A percentile compares a stretch with the other conserved stretches of the same genome.
Evolutionary conservation across 2,329 filamentous ascomycete genomes (phyloP).

Genomic region (Chaetothyriales sp.): DNA sequence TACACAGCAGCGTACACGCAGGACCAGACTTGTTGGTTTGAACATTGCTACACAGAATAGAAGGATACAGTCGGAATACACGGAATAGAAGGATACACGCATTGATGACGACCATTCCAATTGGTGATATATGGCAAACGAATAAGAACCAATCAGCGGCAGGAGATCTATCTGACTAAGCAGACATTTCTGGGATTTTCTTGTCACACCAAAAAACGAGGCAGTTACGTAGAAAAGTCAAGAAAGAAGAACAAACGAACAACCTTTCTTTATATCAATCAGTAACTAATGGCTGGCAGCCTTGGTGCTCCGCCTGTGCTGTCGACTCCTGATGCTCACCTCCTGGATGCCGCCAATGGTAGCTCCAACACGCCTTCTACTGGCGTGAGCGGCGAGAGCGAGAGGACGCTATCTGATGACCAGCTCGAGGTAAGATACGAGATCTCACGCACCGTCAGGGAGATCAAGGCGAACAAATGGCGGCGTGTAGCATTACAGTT

Average conservation of each 20-base stretch:
- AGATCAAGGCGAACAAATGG: constrained; percentile 60
- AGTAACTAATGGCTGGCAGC: constrained; percentile 6
- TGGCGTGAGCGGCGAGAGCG: constrained; percentile 8
- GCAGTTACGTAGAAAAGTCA: background rate
- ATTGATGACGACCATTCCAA: too few species aligned
- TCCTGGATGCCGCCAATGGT: constrained; percentile 35
- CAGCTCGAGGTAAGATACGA: constrained; percentile 70
- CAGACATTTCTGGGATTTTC: background rate
- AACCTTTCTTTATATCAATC: background rate
- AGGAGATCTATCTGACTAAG: background rate
- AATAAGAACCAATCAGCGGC: background rate
- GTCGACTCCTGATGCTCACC: constrained; percentile 47
- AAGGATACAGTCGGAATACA: too few species aligned
- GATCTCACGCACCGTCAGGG: constrained; percentile 59
- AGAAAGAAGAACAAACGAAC: background rate
- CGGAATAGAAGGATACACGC: too few species aligned
- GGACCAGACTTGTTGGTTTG: background rate
- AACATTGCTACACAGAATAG: background rate
- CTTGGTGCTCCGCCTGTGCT: constrained; percentile 40
- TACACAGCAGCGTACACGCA: too few species aligned
- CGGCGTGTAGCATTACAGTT: constrained; percentile 80
- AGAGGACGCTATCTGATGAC: constrained; percentile 40
- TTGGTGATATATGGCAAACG: too few species aligned
- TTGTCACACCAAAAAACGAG: background rate
- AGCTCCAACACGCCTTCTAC: too few species aligned